Base-by-base conservation (phyloP, 805 yeast genomes). In the Zygosaccharomyces siamensis region DNA sequence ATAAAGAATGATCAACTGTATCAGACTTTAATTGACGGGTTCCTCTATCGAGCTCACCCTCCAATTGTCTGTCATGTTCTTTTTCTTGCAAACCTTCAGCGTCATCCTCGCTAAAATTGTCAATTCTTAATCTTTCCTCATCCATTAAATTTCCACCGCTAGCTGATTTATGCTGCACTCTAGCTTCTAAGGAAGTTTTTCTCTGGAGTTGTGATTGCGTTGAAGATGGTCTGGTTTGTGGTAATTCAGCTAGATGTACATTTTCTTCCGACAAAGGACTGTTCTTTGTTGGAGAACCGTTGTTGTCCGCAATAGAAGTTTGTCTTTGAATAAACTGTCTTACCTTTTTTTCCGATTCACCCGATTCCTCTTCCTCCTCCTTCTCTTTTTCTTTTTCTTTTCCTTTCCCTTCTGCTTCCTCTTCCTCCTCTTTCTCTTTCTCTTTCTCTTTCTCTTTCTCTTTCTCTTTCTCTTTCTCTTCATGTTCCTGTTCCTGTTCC, bases 291-390 rank as follows among this genome's bases (percentile, higher is more conserved):
- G 67, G 66, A 1, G 68, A 62, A 3, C 63, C 67, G 40, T 58
- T 62, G 39, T 60, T 61, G 45, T 64, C 66, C 14, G 68, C 68
- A 35, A 64, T 62, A 0, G 68, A 59, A 4, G 64, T 63, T 49
- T 61, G 60, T 26, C 65, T 57, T 24, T 56, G 57, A 30, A 49
- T 47, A 14, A 54, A 40, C 3, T 52, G 39, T 14, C 46, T 46
- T 4, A 37, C 44, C 11, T 47, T 48, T 10, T 28, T 43, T 12
- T 49, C 49, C 4, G 49, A 24, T 14, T 50, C 52, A 2, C 16
- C 37, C 7, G 37, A 33, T 33, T 33, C 37, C 14, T 18, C 35
- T 1, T 33, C 33, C 28, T 26, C 28, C 10, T 18, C 20, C 20
- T 18, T 18, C 3, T 18, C 20, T 18, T 18, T 18, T 18, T 3